Conservation (phyloP, 2,329 filamentous ascomycete genomes). For the Macrophomina tecta region DNA sequence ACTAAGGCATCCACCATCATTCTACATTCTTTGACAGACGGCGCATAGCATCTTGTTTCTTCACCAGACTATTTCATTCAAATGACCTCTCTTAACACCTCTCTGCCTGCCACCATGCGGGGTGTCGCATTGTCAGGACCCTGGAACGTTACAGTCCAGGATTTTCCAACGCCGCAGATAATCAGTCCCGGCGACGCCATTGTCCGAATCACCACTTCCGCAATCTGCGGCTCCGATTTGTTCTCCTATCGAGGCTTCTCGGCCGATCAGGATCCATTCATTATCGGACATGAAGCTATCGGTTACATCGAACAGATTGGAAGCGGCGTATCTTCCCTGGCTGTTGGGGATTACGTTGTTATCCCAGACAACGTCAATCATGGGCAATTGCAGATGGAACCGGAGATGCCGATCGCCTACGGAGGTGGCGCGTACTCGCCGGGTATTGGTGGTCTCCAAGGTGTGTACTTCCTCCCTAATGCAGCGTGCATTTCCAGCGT, state of each 20-base stretch:
- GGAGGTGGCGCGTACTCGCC: background rate
- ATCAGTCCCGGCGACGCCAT: slow-evolving; percentile 42
- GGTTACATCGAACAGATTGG: slow-evolving; percentile 30
- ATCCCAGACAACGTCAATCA: slow-evolving; percentile 27
- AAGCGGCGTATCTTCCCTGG: slow-evolving; percentile 16
- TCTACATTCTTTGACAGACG: too few relatives aligned
- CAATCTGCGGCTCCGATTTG: slow-evolving; percentile 47
- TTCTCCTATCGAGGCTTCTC: slow-evolving; percentile 40
- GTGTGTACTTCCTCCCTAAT: background rate
- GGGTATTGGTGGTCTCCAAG: background rate
- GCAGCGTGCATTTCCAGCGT: background rate
- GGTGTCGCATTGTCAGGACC: slow-evolving; percentile 6
- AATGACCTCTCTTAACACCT: background rate
- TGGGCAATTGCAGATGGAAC: slow-evolving; percentile 26
- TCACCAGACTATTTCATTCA: too few relatives aligned
- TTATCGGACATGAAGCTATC: slow-evolving; percentile 30
- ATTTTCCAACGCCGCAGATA: slow-evolving; percentile 6
- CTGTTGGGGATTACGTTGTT: slow-evolving; percentile 30
- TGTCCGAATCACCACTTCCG: slow-evolving; percentile 43
- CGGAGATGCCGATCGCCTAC: background rate
- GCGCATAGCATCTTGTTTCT: too few relatives aligned
- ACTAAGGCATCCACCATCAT: too few relatives aligned
- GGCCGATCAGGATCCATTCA: background rate
- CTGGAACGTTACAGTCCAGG: slow-evolving; percentile 21
- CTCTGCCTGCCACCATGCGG: background rate